phyloP scores from a whole-genome alignment of 116 monocot species.

The Posidonia oceanica region DNA sequence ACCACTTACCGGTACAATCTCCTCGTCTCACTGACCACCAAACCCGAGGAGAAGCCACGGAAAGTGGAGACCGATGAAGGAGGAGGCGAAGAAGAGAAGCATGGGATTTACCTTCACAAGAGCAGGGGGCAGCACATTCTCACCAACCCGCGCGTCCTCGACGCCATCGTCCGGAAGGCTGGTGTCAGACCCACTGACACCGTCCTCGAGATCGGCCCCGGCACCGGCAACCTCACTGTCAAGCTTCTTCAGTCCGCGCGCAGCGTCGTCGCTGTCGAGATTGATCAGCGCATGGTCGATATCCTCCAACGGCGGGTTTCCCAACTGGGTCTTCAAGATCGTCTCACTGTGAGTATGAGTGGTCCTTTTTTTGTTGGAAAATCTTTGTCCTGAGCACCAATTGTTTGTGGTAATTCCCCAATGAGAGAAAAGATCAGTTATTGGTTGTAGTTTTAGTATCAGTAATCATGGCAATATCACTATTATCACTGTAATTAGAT shows the following conservation, averaged over 20 bases:
- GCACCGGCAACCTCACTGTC: conserved; percentile 83
- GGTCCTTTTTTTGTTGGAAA: background rate
- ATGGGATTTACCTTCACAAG: conserved; percentile 41
- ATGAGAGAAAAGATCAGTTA: no score
- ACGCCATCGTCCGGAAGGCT: conserved; percentile 53
- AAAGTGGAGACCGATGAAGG: no score
- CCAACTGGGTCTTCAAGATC: conserved; percentile 26
- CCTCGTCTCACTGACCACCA: no score
- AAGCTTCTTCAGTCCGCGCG: conserved; percentile 39
- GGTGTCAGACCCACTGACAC: conserved; percentile 40
- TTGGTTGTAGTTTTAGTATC: conserved; percentile 14
- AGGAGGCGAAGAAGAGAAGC: no score
- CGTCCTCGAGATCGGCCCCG: conserved; percentile 89
- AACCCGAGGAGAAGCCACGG: no score
- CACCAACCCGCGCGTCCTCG: conserved; percentile 61
- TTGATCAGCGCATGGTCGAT: conserved; percentile 73
- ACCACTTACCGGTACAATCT: no score
- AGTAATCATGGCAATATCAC: no score
- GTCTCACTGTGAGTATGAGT: conserved; percentile 37
- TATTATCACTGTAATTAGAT: no score
- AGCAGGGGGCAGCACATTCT: conserved; percentile 84
- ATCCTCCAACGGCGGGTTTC: conserved; percentile 30
- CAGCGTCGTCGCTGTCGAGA: conserved; percentile 66
- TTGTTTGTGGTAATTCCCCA: no score
- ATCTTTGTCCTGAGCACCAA: no score